Base-by-base conservation (phyloP, 192 early-diverging fungal genomes). In the Rhizophagus sp. region DNA sequence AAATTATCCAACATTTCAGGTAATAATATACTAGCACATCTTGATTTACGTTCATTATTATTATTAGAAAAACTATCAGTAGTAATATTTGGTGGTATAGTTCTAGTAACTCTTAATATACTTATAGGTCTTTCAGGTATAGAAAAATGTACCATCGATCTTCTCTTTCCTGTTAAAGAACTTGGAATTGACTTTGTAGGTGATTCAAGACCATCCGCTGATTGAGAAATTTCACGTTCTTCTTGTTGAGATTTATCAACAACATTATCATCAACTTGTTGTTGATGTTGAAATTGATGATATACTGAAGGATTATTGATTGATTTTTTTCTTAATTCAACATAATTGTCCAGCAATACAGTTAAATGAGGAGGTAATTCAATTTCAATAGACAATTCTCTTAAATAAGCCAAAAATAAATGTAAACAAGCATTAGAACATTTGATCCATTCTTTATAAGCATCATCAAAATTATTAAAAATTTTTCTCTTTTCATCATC, bases 361-460 rank as follows among this genome's bases (percentile, higher is more conserved):
- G 78, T 71, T 62, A 79, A 62, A 25, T 50, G 11, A 34, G 78
- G 68, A 47, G 34, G 66, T 34, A 79, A 41, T 41, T 47, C 24
- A 22, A 24, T 22, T 15, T 19, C 49, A 39, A 39, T 9, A 15
- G 68, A 24, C 44, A 36, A 5, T 39, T 79, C 78, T 25, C 78
- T 30, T 27, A 79, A 24, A 41, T 79, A 79, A 22, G 78, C 78
- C 17, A 79, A 50, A 62, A 79, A 79, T 10, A 79, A 36, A 30
- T 79, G 78, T 6, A 79, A 50, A 69, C 78, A 79, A 34, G 78
- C 78, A 44, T 71, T 79, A 11, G 78, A 69, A 71, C 30, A 79
- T 71, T 69, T 79, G 41, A 27, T 68, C 62, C 62, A 79, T 71
- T 79, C 78, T 39, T 30, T 33, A 62, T 79, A 79, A 19, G 78